Evolutionary conservation across 2,329 filamentous ascomycete species (phyloP), one percentile per base, ranked within the genome.

Genomic region (Rhynchosporium graminicola): DNA sequence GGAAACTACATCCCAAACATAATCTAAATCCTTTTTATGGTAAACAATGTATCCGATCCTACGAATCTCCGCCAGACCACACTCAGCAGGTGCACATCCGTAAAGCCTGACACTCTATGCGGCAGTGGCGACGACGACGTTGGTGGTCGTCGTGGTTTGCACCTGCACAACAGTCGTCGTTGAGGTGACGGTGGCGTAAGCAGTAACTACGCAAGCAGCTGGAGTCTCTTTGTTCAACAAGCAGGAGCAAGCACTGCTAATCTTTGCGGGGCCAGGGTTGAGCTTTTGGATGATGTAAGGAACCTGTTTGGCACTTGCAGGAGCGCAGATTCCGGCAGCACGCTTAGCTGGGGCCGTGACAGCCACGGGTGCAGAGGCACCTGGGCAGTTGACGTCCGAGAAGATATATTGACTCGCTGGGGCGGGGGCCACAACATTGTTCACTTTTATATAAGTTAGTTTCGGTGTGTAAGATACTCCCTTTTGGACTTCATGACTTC

Each of bases 241-340:
- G 31, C 48, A 51, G n/a, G 29, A n/a, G 29, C 48, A 51, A 33
- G 48, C 48, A 9, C 29, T 36, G 48, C 31, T 51, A 5, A 51
- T 36, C 15, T 31, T 29, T 3, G 48, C 48, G 8, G 48, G 29
- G 29, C 28, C n/a, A 4, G 48, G 12, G 15, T 51, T 51, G 29
- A 51, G 29, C 15, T 36, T 33, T 8, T 51, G 48, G 29, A 51
- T 8, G 13, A 36, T 20, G 31, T 5, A 15, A 36, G 48, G 48
- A 4, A 6, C 12, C 12, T 13, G 10, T 51, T 51, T 51, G 29
- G 48, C 29, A 13, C 48, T 51, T 7, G 48, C 29, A 13, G 48
- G 29, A 10, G 29, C 29, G 28, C 48, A 51, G 13, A n/a, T 20
- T 36, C 29, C 29, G 13, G 28, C 46, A 36, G 29, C 31, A 36